These are phyloP conservation scores for Penicillium sp. DNA, from an alignment of 2,329 filamentous ascomycete species.

Conservation along the genomic window DNA sequence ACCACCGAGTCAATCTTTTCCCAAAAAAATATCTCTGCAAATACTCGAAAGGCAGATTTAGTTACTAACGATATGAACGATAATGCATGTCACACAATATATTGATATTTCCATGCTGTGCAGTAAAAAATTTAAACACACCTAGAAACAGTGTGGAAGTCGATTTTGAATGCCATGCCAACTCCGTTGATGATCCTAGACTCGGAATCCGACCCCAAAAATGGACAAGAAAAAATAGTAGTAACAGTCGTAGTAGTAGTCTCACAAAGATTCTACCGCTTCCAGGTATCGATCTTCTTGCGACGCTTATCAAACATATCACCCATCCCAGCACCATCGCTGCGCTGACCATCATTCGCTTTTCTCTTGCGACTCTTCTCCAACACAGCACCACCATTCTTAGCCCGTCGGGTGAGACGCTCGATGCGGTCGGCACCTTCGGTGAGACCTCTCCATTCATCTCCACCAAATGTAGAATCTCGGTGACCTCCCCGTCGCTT, in stretches of 20 bases:
- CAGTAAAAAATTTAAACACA: not conserved
- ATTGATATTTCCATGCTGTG: no score
- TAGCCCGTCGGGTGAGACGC: conserved; percentile 74
- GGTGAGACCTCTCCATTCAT: conserved; percentile 87
- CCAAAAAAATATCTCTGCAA: no score
- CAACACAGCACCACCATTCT: conserved; percentile 59
- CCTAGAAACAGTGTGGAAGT: not conserved
- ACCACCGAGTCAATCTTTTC: no score
- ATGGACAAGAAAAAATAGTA: not conserved
- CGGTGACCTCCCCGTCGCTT: conserved; percentile 58
- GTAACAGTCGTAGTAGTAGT: not conserved
- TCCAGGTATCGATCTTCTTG: conserved; percentile 50
- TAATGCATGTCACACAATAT: no score
- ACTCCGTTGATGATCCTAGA: conserved; percentile 10
- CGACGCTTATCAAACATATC: conserved; percentile 57
- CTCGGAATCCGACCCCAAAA: not conserved
- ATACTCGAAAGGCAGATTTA: no score
- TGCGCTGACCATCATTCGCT: conserved; percentile 69
- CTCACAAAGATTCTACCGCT: conserved; percentile 28
- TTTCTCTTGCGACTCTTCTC: conserved; percentile 87
- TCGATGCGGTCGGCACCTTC: conserved; percentile 87
- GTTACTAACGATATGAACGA: no score
- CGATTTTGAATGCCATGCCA: conserved; percentile 4
- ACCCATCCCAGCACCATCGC: conserved; percentile 68
- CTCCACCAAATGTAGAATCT: conserved; percentile 76